Evolutionary conservation across 148 eudicot species (phyloP).

Genomic region (Cornus suecica): DNA sequence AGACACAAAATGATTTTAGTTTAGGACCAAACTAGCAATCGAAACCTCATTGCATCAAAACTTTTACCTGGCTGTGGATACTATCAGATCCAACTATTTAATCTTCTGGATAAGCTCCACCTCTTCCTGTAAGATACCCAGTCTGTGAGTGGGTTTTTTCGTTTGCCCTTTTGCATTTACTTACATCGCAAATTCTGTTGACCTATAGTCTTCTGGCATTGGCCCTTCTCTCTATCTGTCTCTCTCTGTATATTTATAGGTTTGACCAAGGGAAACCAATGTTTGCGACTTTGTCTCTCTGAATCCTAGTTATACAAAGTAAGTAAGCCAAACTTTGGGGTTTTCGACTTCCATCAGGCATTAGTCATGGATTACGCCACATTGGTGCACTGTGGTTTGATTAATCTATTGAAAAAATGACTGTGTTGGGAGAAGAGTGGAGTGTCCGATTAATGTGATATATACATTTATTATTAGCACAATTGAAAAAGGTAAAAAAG

Average conservation of each 20-base stretch:
- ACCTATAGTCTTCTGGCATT: background rate
- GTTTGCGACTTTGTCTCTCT: background rate
- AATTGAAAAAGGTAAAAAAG: background rate
- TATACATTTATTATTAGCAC: background rate
- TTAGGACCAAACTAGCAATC: no score
- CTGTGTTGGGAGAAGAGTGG: no score
- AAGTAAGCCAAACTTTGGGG: background rate
- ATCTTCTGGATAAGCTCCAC: background rate
- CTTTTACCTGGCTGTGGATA: background rate
- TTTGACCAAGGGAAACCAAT: background rate
- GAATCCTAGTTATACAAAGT: background rate
- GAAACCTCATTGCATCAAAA: background rate
- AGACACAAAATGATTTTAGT: no score
- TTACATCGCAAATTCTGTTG: background rate
- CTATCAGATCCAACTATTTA: background rate
- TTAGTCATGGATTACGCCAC: background rate
- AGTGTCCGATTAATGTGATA: background rate
- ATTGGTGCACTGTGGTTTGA: no score
- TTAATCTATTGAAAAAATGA: no score
- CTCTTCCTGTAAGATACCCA: background rate
- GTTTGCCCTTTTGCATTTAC: background rate
- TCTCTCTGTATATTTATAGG: background rate
- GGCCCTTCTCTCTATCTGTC: background rate
- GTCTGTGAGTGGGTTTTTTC: background rate
- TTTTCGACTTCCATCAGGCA: no score